Evolutionary conservation across 169 alveolate genomes (phyloP).

Genomic region (Cryptosporidium meleagridis): DNA sequence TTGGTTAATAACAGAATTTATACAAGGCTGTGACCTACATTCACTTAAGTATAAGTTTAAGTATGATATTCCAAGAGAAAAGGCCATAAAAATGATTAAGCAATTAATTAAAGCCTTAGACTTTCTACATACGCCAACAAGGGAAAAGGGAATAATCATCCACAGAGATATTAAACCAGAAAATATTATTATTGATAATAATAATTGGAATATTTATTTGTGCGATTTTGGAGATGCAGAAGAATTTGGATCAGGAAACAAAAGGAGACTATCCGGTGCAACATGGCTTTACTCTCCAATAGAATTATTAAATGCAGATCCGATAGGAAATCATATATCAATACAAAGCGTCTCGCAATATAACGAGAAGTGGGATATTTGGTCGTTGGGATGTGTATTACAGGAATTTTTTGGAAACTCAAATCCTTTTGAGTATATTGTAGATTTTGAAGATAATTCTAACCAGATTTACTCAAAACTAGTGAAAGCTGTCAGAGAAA

Average conservation of each 20-base stretch:
- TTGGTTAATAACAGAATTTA: slow-evolving; percentile 88
- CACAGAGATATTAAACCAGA: slow-evolving; percentile 88
- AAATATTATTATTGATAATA: slow-evolving; percentile 81
- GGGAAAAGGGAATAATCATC: slow-evolving; percentile 80
- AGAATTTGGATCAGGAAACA: slow-evolving; percentile 84
- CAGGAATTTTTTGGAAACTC: slow-evolving; percentile 85
- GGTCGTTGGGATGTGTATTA: slow-evolving; percentile 89
- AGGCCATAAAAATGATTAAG: slow-evolving; percentile 84
- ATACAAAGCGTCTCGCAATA: slow-evolving; percentile 60
- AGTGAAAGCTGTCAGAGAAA: slow-evolving; percentile 79
- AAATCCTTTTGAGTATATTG: slow-evolving; percentile 86
- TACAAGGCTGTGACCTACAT: slow-evolving; percentile 87
- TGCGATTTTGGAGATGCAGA: slow-evolving; percentile 89
- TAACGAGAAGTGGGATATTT: slow-evolving; percentile 86
- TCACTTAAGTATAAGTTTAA: slow-evolving; percentile 81
- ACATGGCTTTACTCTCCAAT: slow-evolving; percentile 93
- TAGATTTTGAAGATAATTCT: slow-evolving; percentile 81
- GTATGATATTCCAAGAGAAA: slow-evolving; percentile 68
- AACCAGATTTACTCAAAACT: slow-evolving; percentile 82
- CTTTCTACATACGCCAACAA: slow-evolving; percentile 86
- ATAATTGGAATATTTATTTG: slow-evolving; percentile 82
- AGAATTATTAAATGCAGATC: slow-evolving; percentile 84
- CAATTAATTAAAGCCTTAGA: slow-evolving; percentile 86
- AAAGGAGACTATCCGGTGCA: slow-evolving; percentile 88
- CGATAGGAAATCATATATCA: slow-evolving; percentile 76